These are phyloP conservation scores for Pseudocercospora musae DNA, from an alignment of 2,329 filamentous ascomycete species.

Conservation along the genomic window DNA sequence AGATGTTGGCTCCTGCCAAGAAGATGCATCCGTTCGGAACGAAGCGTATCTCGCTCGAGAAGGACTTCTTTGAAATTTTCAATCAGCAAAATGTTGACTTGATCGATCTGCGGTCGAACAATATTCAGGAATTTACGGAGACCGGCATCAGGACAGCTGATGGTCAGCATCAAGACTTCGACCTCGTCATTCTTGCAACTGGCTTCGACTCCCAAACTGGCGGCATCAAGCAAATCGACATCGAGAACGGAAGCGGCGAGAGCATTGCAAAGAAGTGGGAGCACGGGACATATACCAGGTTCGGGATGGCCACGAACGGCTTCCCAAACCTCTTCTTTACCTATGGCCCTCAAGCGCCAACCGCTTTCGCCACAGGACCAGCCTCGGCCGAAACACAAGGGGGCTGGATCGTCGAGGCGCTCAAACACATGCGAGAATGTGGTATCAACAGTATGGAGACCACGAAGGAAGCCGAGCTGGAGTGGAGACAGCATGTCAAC, in stretches of 20 bases:
- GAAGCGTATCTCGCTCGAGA: constrained; percentile 47
- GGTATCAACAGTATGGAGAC: constrained; percentile 26
- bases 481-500: constrained; percentile 31
- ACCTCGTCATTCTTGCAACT: constrained; percentile 42
- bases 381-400: constrained; percentile 38
- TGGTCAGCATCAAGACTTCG: constrained; percentile 39
- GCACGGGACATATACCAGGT: constrained; percentile 36
- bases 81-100: constrained; percentile 41
- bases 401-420: constrained; percentile 30
- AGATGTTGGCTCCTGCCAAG: constrained; percentile 55
- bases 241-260: constrained; percentile 35
- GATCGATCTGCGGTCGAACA: constrained; percentile 41
- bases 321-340: constrained; percentile 38
- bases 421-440: constrained; percentile 18
- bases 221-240: constrained; percentile 34
- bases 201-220: constrained; percentile 41
- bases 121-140: constrained; percentile 38
- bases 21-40: constrained; percentile 29
- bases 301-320: constrained; percentile 32
- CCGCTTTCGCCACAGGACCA: constrained; percentile 42
- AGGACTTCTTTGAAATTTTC: constrained; percentile 46
- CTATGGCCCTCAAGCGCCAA: constrained; percentile 42
- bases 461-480: constrained; percentile 27
- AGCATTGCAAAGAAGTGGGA: constrained; percentile 18
- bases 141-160: constrained; percentile 39